Evolutionary conservation across 768 basidiomycete genomes (phyloP).

Genomic region (Hemileccinum rubropunctum): DNA sequence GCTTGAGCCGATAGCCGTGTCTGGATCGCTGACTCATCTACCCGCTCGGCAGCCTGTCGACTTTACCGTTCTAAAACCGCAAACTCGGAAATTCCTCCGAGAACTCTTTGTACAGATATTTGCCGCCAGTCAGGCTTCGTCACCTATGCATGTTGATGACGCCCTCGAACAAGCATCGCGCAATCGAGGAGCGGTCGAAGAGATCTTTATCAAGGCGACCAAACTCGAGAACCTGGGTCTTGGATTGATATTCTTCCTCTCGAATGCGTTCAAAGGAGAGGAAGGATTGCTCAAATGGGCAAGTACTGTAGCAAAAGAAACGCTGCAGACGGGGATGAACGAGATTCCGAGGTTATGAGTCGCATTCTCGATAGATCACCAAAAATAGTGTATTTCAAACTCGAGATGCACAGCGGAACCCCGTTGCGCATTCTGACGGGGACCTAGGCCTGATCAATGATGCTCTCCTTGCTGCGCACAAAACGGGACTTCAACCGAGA

Average conservation of each 20-base stretch:
- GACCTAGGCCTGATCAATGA: no score
- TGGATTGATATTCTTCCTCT: conserved; percentile 74
- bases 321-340: conserved; percentile 63
- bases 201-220: conserved; percentile 74
- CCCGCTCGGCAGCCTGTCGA: conserved; percentile 68
- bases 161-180: conserved; percentile 38
- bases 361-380: background rate
- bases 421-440: no score
- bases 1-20: background rate
- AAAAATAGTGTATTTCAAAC: background rate
- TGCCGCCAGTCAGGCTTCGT: conserved; percentile 68
- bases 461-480: no score
- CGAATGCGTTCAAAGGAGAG: conserved; percentile 39
- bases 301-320: conserved; percentile 62
- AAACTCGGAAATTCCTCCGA: conserved; percentile 62
- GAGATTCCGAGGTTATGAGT: conserved; percentile 37
- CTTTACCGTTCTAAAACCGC: conserved; percentile 69
- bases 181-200: conserved; percentile 64
- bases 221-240: conserved; percentile 63
- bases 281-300: conserved; percentile 64
- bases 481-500: background rate
- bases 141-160: conserved; percentile 54
- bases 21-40: background rate
- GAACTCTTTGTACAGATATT: conserved; percentile 70
- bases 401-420: no score